Conservation (phyloP, 2,329 filamentous ascomycete species). For the Tolypocladium sp. region DNA sequence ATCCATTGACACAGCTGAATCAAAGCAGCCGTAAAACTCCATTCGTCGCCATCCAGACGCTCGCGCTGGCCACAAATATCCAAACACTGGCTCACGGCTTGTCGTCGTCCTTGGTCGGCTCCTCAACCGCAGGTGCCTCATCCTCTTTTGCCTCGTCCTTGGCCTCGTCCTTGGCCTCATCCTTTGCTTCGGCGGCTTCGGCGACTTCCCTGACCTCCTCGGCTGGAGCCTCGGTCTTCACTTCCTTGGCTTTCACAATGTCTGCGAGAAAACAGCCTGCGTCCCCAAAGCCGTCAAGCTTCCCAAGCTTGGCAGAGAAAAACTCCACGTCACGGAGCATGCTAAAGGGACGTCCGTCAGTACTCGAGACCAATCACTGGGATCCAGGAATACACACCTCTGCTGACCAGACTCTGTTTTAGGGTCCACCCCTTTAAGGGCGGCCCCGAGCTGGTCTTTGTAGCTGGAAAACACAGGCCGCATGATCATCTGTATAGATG, state of each 20-base stretch:
- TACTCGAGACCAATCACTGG: background rate
- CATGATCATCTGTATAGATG: slow-evolving; percentile 76
- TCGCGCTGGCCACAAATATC: background rate
- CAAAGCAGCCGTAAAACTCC: background rate
- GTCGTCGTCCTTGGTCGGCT: background rate
- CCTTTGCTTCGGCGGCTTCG: background rate
- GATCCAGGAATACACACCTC: slow-evolving; percentile 40
- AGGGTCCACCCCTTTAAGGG: slow-evolving; percentile 56
- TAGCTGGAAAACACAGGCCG: slow-evolving; percentile 75
- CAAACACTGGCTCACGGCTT: background rate
- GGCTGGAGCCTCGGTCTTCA: slow-evolving; percentile 17
- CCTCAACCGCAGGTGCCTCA: background rate
- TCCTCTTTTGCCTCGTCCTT: slow-evolving; percentile 7
- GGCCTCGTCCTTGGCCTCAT: slow-evolving; percentile 5
- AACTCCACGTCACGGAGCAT: slow-evolving; percentile 69
- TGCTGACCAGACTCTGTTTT: slow-evolving; percentile 59
- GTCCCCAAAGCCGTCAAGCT: slow-evolving; percentile 71
- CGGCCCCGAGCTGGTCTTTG: slow-evolving; percentile 65
- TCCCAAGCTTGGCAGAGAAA: slow-evolving; percentile 61
- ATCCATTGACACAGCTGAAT: background rate
- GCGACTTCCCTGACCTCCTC: slow-evolving; percentile 6
- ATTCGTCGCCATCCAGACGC: background rate
- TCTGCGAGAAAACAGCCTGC: slow-evolving; percentile 60
- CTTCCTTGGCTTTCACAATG: slow-evolving; percentile 52
- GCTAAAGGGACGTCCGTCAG: slow-evolving; percentile 30